Evolutionary conservation across 768 basidiomycete species (phyloP), one percentile per base, ranked within the genome.

Genomic region (Auricularia cornea): DNA sequence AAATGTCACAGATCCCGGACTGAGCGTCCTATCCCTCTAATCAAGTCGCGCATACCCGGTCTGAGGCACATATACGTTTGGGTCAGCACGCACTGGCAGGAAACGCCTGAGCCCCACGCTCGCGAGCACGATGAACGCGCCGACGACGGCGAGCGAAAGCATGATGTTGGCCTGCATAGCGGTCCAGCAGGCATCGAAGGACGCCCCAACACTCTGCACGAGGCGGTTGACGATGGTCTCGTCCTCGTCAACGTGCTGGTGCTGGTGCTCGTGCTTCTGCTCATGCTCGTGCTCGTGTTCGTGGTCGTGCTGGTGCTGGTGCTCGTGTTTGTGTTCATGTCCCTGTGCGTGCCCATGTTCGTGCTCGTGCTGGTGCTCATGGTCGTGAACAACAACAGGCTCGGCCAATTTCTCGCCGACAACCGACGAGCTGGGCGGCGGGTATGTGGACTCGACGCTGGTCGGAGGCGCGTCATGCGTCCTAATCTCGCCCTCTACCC

Each of bases 181-280:
- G 10, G 23, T 26, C 18, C 14, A 57, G 20, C 54, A 8, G 16
- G 54, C 16, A 6, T 26, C 28, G 11, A 57, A 28, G 8, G 54
- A 57, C 12, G 28, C 26, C 18, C 28, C 54, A 11, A 57, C 16
- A 8, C 30, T 3, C 6, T 26, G 23, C 28, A 57, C 54, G 28
- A 8, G 4, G 30, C 91, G 81, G 71, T 93, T 90, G 16, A 90
- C 69, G 3, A 81, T 41, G 68, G 85, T 90, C 68, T 89, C 89
- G 1, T 48, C 44, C 11, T 48, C 44, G 6, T 48, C 44, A 1
- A 1, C 44, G 10, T 48, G 11, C 11, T 48, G 44, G 10, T 48
- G 20, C 5, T 48, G 44, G 2, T 20, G 16, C 8, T 28, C 12
- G 26, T 29, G 26, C 18, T 57, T 26, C 26, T n/a, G n/a, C n/a